Conservation (phyloP, 208 protist genomes). For the Leptomonas seymouri region DNA sequence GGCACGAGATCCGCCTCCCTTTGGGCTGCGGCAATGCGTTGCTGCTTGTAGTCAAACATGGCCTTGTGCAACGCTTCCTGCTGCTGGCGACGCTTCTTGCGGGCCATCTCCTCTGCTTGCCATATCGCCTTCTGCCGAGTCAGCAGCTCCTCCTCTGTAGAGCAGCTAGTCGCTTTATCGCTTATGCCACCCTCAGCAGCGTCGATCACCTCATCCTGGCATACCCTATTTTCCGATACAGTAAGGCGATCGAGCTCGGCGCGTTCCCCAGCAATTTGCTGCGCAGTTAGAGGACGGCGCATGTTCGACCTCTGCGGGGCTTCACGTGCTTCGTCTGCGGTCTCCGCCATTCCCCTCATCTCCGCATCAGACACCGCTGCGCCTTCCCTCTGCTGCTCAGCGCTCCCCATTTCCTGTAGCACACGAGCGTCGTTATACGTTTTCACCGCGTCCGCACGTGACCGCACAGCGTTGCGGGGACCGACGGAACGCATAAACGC, state of each 20-base stretch:
- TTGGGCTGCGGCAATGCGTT: conserved; percentile 48
- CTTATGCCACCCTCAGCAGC: background rate
- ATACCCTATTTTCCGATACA: background rate
- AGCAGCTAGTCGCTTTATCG: background rate
- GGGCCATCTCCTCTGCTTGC: conserved; percentile 21
- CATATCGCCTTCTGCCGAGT: conserved; percentile 20
- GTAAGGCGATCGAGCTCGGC: conserved; percentile 8
- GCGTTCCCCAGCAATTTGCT: conserved; percentile 13
- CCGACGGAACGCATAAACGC: conserved; percentile 25
- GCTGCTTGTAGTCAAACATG: conserved; percentile 47
- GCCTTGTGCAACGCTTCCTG: conserved; percentile 35
- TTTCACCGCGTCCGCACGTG: background rate
- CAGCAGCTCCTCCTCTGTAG: conserved; percentile 12
- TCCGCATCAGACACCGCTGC: background rate
- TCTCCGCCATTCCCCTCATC: too few relatives aligned
- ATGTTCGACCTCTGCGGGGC: background rate
- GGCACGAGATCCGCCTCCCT: conserved; percentile 37
- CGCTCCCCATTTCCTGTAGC: conserved; percentile 4
- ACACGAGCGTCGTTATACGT: conserved; percentile 19
- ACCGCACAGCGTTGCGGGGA: conserved; percentile 12
- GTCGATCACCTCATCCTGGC: background rate
- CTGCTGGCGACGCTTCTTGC: conserved; percentile 16
- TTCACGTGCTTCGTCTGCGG: background rate
- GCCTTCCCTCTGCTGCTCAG: background rate
- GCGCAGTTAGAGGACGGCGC: background rate